These are phyloP conservation scores for barley (Hordeum vulgare) DNA, from an alignment of 176 grass and related monocot species.

Conservation along the genomic window MorexV3_pseudomolecules_assembly NC_058522.1:554134485-554134984, in stretches of 20 bases:
- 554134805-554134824: background rate
- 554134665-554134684: background rate
- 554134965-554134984: constrained; percentile 14
- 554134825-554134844: background rate
- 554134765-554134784: constrained; percentile 67
- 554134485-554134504: background rate
- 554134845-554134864: background rate
- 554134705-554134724: constrained; percentile 15
- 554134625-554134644: background rate
- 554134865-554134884: constrained; percentile 8
- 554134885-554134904: constrained; percentile 17
- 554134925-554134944: constrained; percentile 80
- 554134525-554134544: background rate
- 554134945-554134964: constrained; percentile 56
- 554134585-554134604: background rate
- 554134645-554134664: background rate
- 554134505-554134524: background rate
- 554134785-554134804: constrained; percentile 53
- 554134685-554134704: background rate
- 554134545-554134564: background rate
- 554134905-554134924: constrained; percentile 30
- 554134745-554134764: constrained; percentile 94
- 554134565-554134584: background rate
- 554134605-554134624: background rate
- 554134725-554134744: constrained; percentile 96